Conservation (phyloP, 139 green algal species). For the Volvox reticuliferus region DNA sequence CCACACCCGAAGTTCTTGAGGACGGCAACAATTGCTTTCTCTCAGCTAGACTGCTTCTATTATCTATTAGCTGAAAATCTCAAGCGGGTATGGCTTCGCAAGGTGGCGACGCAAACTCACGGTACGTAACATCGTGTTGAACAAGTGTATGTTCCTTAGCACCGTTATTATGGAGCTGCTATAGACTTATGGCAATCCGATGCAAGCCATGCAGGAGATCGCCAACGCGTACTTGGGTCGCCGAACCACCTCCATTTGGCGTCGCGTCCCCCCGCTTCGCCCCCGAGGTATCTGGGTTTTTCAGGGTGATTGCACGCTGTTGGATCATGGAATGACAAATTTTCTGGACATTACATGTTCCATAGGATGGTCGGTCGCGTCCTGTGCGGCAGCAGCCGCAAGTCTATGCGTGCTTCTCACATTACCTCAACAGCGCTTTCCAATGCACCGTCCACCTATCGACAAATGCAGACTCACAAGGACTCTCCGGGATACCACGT, state of each 20-base stretch:
- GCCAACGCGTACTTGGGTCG: constrained; percentile 6
- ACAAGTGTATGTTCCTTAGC: neutral
- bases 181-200: too few relatives aligned
- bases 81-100: neutral
- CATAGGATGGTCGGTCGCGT: too few relatives aligned
- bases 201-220: neutral
- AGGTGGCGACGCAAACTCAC: neutral
- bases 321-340: too few relatives aligned
- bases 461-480: neutral
- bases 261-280: neutral
- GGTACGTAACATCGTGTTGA: neutral
- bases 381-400: too few relatives aligned
- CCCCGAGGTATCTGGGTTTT: neutral
- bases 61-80: neutral
- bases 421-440: too few relatives aligned
- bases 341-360: too few relatives aligned
- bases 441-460: too few relatives aligned
- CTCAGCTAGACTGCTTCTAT: neutral
- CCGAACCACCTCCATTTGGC: constrained; percentile 39
- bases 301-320: too few relatives aligned
- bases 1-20: constrained; percentile 29
- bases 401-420: too few relatives aligned
- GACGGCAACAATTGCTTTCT: neutral
- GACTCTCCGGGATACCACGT: constrained; percentile 24
- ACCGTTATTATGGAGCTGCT: too few relatives aligned